Conservation (phyloP, 176 grass and related monocot genomes). For the Phoenix roebelenii region DNA sequence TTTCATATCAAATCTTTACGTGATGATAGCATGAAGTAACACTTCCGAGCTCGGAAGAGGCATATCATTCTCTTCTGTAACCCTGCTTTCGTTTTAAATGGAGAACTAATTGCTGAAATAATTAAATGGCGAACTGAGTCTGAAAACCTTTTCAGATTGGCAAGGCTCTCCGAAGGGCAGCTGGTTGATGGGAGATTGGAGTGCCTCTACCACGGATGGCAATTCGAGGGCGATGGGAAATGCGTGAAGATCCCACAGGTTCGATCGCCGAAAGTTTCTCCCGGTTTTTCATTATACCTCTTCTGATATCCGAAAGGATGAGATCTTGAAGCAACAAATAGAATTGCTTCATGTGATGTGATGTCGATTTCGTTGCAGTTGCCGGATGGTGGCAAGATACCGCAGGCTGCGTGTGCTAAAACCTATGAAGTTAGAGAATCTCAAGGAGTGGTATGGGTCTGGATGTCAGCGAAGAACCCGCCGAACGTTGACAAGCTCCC, state of each 20-base stretch:
- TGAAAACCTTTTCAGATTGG: conserved; percentile 36
- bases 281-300: no score
- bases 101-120: conserved; percentile 2
- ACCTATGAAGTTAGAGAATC: conserved; percentile 78
- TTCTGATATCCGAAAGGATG: no score
- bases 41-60: no score
- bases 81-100: no score
- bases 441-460: conserved; percentile 86
- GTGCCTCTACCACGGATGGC: conserved; percentile 96
- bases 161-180: conserved; percentile 83
- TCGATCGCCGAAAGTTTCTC: no score
- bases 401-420: conserved; percentile 51
- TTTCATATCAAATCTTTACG: not conserved
- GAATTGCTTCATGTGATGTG: no score
- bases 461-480: conserved; percentile 62
- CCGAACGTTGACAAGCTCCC: conserved; percentile 45
- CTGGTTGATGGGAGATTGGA: conserved; percentile 75
- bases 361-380: conserved; percentile 27
- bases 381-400: conserved; percentile 72
- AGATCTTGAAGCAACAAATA: no score
- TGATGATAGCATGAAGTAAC: not conserved
- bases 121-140: not conserved
- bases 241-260: conserved; percentile 88
- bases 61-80: no score
- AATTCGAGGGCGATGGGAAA: conserved; percentile 87